A percentile compares a stretch with the other conserved stretches of the same genome.
Evolutionary conservation across 1,139 yeast genomes (phyloP).

Genomic region (Sugiyamaella japonica): DNA sequence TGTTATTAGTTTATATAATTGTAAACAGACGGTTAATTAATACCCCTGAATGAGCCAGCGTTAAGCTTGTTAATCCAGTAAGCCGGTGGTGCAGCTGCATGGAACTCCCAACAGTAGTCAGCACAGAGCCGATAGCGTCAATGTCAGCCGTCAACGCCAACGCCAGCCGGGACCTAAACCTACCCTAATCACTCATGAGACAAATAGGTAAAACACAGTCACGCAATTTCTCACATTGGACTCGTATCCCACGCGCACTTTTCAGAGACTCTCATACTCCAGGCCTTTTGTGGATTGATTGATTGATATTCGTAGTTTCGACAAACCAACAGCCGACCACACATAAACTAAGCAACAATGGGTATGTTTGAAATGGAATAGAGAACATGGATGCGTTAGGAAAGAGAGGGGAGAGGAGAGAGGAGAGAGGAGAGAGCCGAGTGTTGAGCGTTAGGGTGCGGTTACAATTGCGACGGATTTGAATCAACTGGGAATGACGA

Average conservation of each 20-base stretch:
- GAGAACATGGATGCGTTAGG: background rate
- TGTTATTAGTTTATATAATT: no score
- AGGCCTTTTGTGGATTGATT: conserved; percentile 1
- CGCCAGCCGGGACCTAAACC: no score
- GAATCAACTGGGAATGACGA: no score
- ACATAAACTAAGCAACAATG: conserved; percentile 16
- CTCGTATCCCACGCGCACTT: conserved; percentile 2
- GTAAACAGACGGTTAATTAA: no score
- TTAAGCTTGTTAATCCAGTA: no score
- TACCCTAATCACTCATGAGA: background rate
- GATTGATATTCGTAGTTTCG: conserved; percentile 12
- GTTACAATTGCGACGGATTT: no score
- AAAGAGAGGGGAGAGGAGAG: background rate
- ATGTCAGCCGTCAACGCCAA: no score
- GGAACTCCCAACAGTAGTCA: no score
- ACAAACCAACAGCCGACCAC: conserved; percentile 10
- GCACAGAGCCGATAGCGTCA: no score
- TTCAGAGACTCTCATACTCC: background rate
- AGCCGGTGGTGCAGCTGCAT: no score
- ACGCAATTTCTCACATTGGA: background rate
- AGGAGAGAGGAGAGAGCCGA: background rate
- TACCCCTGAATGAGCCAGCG: no score
- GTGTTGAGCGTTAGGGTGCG: no score
- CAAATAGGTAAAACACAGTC: background rate
- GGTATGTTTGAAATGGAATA: conserved; percentile 8